Percentiles rank a stretch among this genome's conserved stretches.
These are phyloP conservation scores for Lophiotrema nucula DNA, from an alignment of 495 filamentous ascomycete genomes.

Conservation along the genomic window DNA sequence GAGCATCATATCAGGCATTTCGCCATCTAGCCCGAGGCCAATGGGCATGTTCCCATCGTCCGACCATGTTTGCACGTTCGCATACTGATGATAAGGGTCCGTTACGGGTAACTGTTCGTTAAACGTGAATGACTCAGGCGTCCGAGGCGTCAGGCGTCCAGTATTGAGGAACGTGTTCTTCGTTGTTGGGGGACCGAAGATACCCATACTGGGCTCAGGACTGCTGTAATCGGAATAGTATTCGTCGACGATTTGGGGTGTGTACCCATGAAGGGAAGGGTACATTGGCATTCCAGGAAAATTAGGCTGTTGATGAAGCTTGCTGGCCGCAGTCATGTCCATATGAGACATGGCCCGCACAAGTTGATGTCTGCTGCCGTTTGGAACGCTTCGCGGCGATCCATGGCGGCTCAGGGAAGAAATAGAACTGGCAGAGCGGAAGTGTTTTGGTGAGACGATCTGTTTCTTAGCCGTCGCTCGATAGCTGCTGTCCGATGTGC, in stretches of 20 bases:
- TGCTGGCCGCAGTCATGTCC: slow-evolving; percentile 18
- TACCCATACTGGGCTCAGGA: slow-evolving; percentile 20
- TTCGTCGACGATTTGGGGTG: slow-evolving; percentile 26
- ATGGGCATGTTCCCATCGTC: slow-evolving; percentile 24
- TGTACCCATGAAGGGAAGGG: slow-evolving; percentile 20
- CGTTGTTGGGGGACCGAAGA: slow-evolving; percentile 14
- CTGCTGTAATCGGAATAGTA: slow-evolving; percentile 26
- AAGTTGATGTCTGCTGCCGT: slow-evolving; percentile 8
- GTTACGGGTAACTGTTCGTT: slow-evolving; percentile 14
- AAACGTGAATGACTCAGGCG: slow-evolving; percentile 28
- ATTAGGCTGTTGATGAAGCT: slow-evolving; percentile 18
- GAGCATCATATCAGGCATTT: slow-evolving; percentile 20
- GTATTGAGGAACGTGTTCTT: slow-evolving; percentile 18
- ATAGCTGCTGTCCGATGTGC: slow-evolving; percentile 32
- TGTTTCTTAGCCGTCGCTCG: slow-evolving; percentile 28
- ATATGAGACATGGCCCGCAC: slow-evolving; percentile 23
- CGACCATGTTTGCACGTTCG: slow-evolving; percentile 22
- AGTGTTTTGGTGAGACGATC: slow-evolving; percentile 28
- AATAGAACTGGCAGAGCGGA: slow-evolving; percentile 23
- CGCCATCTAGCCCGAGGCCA: slow-evolving; percentile 29
- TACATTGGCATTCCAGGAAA: slow-evolving; percentile 18
- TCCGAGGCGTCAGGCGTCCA: slow-evolving; percentile 25
- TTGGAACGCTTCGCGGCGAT: slow-evolving; percentile 29
- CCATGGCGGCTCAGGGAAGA: slow-evolving; percentile 15
- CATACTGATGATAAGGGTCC: slow-evolving; percentile 25